Conservation (phyloP, 139 green algal genomes). For the Limnomonas spitsbergensis region DNA sequence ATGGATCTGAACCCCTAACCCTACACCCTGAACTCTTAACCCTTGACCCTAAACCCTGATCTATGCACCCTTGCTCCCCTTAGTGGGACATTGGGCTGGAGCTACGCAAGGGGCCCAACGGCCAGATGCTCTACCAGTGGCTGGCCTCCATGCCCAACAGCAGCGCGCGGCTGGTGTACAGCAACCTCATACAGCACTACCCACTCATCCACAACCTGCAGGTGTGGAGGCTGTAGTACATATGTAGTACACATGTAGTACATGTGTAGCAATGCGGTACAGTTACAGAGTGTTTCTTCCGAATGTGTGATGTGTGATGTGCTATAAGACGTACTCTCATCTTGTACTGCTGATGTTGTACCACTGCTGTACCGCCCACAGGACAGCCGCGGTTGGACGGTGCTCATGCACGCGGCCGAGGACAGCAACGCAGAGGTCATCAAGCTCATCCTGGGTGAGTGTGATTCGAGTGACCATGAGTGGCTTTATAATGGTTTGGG, state of each 20-base stretch:
- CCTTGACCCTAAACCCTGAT: too few relatives aligned
- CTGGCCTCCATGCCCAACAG: slow-evolving; percentile 8
- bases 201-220: slow-evolving; percentile 7
- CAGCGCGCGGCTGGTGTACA: slow-evolving; percentile 3
- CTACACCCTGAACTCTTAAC: too few relatives aligned
- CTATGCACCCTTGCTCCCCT: too few relatives aligned
- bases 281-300: background rate
- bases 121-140: slow-evolving; percentile 38
- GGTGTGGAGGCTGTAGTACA: background rate
- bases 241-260: slow-evolving; percentile 38
- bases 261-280: background rate
- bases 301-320: background rate
- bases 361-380: slow-evolving; percentile 13
- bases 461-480: slow-evolving; percentile 82
- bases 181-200: slow-evolving; percentile 3
- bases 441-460: slow-evolving; percentile 47
- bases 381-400: slow-evolving; percentile 38
- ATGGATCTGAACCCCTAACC: too few relatives aligned
- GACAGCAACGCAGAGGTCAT: slow-evolving; percentile 41
- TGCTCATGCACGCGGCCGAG: slow-evolving; percentile 36
- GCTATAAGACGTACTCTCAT: too few relatives aligned
- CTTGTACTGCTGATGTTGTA: too few relatives aligned
- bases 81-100: slow-evolving; percentile 26
- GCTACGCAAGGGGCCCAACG: slow-evolving; percentile 30
- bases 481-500: background rate